Base-by-base conservation (phyloP, 805 yeast species). In the Starmerella stellata region DNA sequence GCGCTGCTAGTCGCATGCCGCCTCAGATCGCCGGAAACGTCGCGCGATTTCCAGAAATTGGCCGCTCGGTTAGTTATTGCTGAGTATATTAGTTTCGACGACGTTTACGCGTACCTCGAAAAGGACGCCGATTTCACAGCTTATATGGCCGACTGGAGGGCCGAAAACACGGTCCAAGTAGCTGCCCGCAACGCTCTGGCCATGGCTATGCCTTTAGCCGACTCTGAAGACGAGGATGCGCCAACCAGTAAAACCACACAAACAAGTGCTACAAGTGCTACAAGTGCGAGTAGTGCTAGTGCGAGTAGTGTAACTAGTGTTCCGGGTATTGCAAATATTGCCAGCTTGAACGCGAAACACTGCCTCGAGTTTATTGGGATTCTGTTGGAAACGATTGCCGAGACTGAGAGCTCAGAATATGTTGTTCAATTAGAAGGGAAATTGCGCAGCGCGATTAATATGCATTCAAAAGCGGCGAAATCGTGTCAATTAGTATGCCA, bases 141-240 rank as follows among this genome's bases (percentile, higher is more conserved):
- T 15, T 29, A 15, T 29, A 32, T 29, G 19, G 24, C 19, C 14
- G 29, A 32, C 8, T 37, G 38, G 30, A 16, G 27, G 15, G 32
- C 5, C 7, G 35, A 34, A 2, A 17, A 30, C 16, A 5, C 11
- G n/a, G 7, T 9, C 7, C 11, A 7, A 15, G 18, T 11, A 7
- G 8, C 25, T 32, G 35, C 25, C 20, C 29, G 30, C 3, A 44
- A 43, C 25, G 44, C 48, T 1, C 25, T 45, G 15, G 28, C 48
- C 3, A 45, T 43, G 46, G 40, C 48, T 1, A 41, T 38, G 40
- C 39, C 47, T 15, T 32, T 45, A 15, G 36, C 18, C n/a, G 47
- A 44, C 21, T 43, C 36, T 28, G 46, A 43, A 7, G 40, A 37
- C n/a, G 25, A 23, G 7, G 25, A 23, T 7, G 25, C 25, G 7